These are phyloP conservation scores for Apiospora sp. DNA, from an alignment of 2,329 filamentous ascomycete genomes.

Conservation along the genomic window DNA sequence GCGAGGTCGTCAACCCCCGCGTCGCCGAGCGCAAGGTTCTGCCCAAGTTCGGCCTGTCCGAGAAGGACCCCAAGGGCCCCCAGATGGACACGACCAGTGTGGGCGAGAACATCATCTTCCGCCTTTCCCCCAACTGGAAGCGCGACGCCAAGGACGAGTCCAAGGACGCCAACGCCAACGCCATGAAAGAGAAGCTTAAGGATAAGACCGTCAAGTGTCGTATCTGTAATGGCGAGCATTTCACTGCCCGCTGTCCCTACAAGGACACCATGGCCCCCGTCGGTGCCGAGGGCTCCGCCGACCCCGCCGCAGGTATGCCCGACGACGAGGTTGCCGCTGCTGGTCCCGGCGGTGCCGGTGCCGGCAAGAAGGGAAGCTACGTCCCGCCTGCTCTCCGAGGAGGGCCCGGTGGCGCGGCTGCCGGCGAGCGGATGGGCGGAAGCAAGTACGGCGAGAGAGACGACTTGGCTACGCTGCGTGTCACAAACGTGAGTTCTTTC, in stretches of 20 bases:
- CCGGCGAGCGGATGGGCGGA: conserved; percentile 80
- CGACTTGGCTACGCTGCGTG: conserved; percentile 93
- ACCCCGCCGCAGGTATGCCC: conserved; percentile 63
- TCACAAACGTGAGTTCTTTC: conserved; percentile 82
- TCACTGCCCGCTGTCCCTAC: conserved; percentile 98
- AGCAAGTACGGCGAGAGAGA: conserved; percentile 94
- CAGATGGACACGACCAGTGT: conserved; percentile 90
- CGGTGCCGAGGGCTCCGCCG: conserved; percentile 63
- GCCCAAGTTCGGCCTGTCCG: conserved; percentile 91
- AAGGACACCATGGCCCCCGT: conserved; percentile 98
- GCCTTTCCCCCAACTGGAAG: conserved; percentile 93
- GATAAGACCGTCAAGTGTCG: conserved; percentile 99
- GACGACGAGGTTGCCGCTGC: conserved; percentile 57
- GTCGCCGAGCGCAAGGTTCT: conserved; percentile 94
- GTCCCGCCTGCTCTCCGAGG: conserved; percentile 93
- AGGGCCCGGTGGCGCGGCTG: conserved; percentile 62
- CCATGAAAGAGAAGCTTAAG: conserved; percentile 84
- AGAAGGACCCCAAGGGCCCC: conserved; percentile 83
- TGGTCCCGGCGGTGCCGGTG: conserved; percentile 57
- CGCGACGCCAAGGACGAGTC: conserved; percentile 84
- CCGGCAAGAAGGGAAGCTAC: conserved; percentile 81
- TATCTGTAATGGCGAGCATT: conserved; percentile 99
- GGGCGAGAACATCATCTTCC: conserved; percentile 98
- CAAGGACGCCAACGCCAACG: conserved; percentile 75
- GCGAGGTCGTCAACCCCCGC: conserved; percentile 93